Conservation (phyloP, 495 filamentous ascomycete species). For the Podospora sp. region DNA sequence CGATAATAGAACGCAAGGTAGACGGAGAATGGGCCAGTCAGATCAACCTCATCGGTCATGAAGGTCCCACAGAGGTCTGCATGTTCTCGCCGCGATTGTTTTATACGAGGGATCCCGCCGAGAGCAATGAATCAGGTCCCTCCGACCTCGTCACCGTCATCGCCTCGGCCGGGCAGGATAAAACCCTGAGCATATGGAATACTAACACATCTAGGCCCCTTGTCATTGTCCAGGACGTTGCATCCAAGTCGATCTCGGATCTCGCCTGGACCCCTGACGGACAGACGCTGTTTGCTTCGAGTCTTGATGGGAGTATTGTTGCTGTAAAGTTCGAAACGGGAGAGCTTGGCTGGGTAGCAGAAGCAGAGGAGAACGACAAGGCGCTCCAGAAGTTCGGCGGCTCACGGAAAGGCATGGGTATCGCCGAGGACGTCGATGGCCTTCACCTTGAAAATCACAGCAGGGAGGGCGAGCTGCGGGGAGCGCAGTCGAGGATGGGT, state of each 20-base stretch:
- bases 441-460: constrained; percentile 87
- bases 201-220: constrained; percentile 90
- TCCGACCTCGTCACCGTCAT: constrained; percentile 81
- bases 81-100: constrained; percentile 94
- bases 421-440: constrained; percentile 86
- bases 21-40: constrained; percentile 95
- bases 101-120: constrained; percentile 63
- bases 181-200: constrained; percentile 94
- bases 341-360: constrained; percentile 57
- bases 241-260: constrained; percentile 88
- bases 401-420: constrained; percentile 79
- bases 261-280: constrained; percentile 95
- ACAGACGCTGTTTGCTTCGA: constrained; percentile 79
- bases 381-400: constrained; percentile 90
- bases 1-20: constrained; percentile 89
- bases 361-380: constrained; percentile 85
- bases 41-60: constrained; percentile 96
- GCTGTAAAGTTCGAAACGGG: constrained; percentile 57
- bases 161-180: constrained; percentile 95
- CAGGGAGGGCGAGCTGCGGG: constrained; percentile 84
- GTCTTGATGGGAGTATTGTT: constrained; percentile 84
- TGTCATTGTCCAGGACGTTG: constrained; percentile 82
- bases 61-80: constrained; percentile 95
- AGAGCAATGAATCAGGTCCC: constrained; percentile 39
- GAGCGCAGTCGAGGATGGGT: constrained; percentile 92